A percentile compares a stretch with the other conserved stretches of the same genome.
Conservation (phyloP, 805 yeast genomes). For the Nakazawaea holstii region DNA sequence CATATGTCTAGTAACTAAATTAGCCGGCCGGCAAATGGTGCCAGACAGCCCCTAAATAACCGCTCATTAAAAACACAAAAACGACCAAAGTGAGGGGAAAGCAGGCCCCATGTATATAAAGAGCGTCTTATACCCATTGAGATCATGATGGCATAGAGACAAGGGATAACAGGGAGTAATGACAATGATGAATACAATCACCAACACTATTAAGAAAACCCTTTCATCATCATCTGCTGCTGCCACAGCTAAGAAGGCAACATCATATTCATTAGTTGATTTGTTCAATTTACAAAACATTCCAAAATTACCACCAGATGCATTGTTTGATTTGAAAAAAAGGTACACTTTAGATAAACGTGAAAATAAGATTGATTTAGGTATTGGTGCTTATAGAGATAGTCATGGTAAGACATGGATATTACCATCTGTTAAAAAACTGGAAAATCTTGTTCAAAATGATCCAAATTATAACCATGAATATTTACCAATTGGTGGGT, state of each 20-base stretch:
- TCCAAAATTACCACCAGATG: slow-evolving; percentile 41
- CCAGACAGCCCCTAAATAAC: too few species aligned
- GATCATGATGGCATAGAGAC: too few species aligned
- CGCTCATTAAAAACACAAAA: too few species aligned
- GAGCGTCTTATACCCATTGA: too few species aligned
- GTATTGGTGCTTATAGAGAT: slow-evolving; percentile 94
- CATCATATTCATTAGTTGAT: not conserved
- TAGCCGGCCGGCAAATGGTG: too few species aligned
- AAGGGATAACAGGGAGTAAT: too few species aligned
- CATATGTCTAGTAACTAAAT: too few species aligned
- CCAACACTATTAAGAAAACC: slow-evolving; percentile 1
- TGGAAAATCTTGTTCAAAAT: slow-evolving; percentile 45
- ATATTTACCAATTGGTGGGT: slow-evolving; percentile 83
- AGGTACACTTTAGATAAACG: slow-evolving; percentile 58
- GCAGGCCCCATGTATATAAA: too few species aligned
- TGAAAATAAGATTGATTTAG: slow-evolving; percentile 52
- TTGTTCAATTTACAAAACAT: slow-evolving; percentile 17
- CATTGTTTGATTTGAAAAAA: slow-evolving; percentile 43
- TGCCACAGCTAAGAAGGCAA: not conserved
- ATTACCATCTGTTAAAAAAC: slow-evolving; percentile 66
- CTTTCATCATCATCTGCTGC: not conserved
- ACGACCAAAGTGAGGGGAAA: too few species aligned
- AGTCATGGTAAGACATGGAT: slow-evolving; percentile 85
- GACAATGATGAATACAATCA: slow-evolving; percentile 6
- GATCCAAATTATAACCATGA: slow-evolving; percentile 63